Conservation (phyloP, 1,139 yeast species). For the Ogataea hybrid region DNA sequence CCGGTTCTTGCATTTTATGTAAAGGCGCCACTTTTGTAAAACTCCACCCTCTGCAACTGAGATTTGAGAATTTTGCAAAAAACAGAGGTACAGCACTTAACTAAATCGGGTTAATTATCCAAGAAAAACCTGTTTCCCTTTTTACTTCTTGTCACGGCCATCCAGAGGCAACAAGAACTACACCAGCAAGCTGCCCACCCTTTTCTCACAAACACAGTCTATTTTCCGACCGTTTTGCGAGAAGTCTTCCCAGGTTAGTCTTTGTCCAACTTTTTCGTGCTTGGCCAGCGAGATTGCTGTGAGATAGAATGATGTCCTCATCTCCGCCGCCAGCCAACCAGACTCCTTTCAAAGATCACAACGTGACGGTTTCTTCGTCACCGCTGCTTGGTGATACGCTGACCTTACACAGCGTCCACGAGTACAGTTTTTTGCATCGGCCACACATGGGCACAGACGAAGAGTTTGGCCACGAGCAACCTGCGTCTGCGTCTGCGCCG, state of each 20-base stretch:
- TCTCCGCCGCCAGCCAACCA: slow-evolving; percentile 27
- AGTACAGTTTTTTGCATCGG: slow-evolving; percentile 18
- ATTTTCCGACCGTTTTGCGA: neutral
- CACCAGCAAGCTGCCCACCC: neutral
- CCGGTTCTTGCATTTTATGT: neutral
- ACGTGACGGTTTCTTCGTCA: slow-evolving; percentile 22
- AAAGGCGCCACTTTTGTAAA: neutral
- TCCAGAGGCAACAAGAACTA: neutral
- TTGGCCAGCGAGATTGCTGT: slow-evolving; percentile 6
- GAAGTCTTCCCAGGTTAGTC: neutral
- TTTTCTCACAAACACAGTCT: neutral
- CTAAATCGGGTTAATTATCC: too few species aligned
- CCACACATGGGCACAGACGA: slow-evolving; percentile 2
- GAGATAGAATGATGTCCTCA: slow-evolving; percentile 31
- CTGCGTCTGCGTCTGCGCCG: slow-evolving; percentile 10
- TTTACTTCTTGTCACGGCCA: neutral
- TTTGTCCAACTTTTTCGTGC: slow-evolving; percentile 4
- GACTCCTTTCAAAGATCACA: slow-evolving; percentile 17
- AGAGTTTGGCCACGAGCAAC: slow-evolving; percentile 18
- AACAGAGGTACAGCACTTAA: too few species aligned
- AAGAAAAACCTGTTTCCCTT: too few species aligned
- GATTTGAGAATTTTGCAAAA: too few species aligned
- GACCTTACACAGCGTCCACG: slow-evolving; percentile 18
- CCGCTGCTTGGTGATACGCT: slow-evolving; percentile 22
- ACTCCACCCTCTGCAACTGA: neutral